Conservation (phyloP, 139 green algal species). For the Diplosphaera chodatii region DNA sequence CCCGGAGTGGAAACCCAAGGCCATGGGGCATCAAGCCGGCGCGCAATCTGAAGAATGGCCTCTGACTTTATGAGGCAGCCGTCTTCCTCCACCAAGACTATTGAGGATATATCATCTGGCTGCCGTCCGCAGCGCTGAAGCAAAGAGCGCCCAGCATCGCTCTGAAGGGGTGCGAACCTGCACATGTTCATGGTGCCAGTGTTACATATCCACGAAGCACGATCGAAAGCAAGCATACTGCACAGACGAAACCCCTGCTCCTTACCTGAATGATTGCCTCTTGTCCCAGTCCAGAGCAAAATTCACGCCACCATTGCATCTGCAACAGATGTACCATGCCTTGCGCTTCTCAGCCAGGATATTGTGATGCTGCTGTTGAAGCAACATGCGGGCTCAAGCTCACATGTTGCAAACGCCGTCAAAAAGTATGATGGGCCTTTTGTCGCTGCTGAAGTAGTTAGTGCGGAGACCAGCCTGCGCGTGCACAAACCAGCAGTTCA, state of each 20-base stretch:
- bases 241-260: no score
- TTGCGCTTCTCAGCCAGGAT: no score
- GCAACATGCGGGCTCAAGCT: no score
- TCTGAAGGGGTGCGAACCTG: conserved; percentile 73
- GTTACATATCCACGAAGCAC: no score
- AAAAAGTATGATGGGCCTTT: conserved; percentile 71
- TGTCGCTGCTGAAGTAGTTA: conserved; percentile 62
- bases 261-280: conserved; percentile 22
- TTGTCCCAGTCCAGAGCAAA: conserved; percentile 65
- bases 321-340: conserved; percentile 15
- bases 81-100: conserved; percentile 61
- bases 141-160: conserved; percentile 43
- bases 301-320: conserved; percentile 79
- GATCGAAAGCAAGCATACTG: no score
- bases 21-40: conserved; percentile 40
- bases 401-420: conserved; percentile 81
- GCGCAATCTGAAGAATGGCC: conserved; percentile 53
- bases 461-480: no score
- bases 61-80: conserved; percentile 46
- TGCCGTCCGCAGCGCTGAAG: conserved; percentile 52
- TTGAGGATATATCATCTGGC: conserved; percentile 77
- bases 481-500: no score
- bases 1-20: conserved; percentile 41
- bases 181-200: background rate
- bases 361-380: no score